A percentile compares a stretch with the other conserved stretches of the same genome.
Conservation (phyloP, 768 basidiomycete species). For the Podaxis pistillaris region DNA sequence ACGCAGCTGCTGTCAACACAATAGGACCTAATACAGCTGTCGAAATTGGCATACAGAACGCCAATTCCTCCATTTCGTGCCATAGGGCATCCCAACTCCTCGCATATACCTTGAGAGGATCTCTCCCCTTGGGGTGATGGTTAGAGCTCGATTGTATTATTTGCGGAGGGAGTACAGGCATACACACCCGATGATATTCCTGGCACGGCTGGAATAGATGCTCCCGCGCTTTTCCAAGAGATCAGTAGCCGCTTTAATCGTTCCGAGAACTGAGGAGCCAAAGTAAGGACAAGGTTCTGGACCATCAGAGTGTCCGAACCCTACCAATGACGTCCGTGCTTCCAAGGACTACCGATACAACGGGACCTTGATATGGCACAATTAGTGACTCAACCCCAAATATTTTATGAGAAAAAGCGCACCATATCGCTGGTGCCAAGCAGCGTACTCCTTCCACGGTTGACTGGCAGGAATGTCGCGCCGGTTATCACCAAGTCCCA, state of each 20-base stretch:
- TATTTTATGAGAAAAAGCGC: neutral
- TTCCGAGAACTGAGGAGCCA: slow-evolving; percentile 23
- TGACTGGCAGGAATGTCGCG: neutral
- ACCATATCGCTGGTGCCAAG: neutral
- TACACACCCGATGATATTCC: slow-evolving; percentile 25
- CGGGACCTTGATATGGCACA: neutral
- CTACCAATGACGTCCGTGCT: neutral
- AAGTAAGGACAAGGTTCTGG: neutral
- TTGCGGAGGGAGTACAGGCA: neutral
- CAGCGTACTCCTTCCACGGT: neutral
- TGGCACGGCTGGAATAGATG: slow-evolving; percentile 31
- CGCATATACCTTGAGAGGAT: slow-evolving; percentile 29
- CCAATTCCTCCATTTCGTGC: slow-evolving; percentile 30
- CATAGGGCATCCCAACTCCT: slow-evolving; percentile 30
- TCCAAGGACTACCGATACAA: neutral
- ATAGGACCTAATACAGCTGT: neutral
- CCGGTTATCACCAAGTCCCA: neutral
- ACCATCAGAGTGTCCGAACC: neutral
- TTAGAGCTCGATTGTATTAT: neutral
- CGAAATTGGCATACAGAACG: slow-evolving; percentile 23
- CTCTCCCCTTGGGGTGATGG: slow-evolving; percentile 17
- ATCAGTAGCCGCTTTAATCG: slow-evolving; percentile 27
- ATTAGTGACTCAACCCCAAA: too few species aligned
- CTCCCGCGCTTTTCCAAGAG: slow-evolving; percentile 30
- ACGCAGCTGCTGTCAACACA: neutral